Percentiles rank a stretch among this genome's conserved stretches.
Conservation (phyloP, 73 alveolate genomes). For the Blepharisma japonicum region DNA sequence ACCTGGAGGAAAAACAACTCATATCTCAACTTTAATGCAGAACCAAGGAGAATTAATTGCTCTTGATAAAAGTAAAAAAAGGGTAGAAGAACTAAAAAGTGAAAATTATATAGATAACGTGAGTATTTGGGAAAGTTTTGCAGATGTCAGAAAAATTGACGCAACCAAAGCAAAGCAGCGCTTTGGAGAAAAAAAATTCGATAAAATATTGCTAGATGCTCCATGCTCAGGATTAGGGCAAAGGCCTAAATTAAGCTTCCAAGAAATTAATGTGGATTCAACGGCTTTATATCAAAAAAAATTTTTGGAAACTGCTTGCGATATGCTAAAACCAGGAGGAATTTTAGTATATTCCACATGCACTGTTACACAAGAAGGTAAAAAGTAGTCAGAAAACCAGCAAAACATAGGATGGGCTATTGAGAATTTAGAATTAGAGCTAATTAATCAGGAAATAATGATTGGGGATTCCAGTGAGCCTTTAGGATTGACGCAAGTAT, state of each 20-base stretch:
- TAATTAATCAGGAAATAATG: background rate
- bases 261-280: background rate
- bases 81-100: conserved; percentile 72
- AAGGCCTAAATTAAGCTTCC: conserved; percentile 55
- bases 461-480: background rate
- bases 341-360: conserved; percentile 26
- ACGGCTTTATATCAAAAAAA: conserved; percentile 10
- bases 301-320: conserved; percentile 10
- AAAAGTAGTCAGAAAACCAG: conserved; percentile 8
- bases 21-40: conserved; percentile 93
- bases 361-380: conserved; percentile 29
- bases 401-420: conserved; percentile 28
- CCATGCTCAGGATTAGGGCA: conserved; percentile 98
- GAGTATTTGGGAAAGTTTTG: conserved; percentile 85
- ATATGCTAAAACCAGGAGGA: conserved; percentile 12
- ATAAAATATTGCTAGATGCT: conserved; percentile 93
- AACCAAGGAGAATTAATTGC: conserved; percentile 88
- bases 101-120: conserved; percentile 17
- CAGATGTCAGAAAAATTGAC: conserved; percentile 88
- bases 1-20: conserved; percentile 99
- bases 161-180: conserved; percentile 78
- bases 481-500: background rate
- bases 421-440: background rate
- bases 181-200: conserved; percentile 77
- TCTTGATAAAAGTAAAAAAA: conserved; percentile 60